Conservation (phyloP, 106 monocot genomes). For the Dendrobium catenatum region DNA sequence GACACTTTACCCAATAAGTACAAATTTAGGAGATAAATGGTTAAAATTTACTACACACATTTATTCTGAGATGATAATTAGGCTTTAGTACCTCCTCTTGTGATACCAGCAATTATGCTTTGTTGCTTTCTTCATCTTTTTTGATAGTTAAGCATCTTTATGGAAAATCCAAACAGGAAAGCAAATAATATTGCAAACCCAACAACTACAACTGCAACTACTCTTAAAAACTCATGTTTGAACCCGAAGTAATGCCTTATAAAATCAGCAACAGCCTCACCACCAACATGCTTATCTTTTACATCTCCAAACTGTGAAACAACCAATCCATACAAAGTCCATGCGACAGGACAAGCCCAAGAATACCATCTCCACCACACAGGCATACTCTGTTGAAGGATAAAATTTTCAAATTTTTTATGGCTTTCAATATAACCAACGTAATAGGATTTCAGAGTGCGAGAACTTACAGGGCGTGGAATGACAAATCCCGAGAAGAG, state of each 20-base stretch:
- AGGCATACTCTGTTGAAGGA: not conserved
- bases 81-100: not conserved
- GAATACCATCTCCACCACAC: not conserved
- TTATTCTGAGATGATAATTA: not conserved
- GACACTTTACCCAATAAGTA: not conserved
- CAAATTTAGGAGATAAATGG: not conserved
- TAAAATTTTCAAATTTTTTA: not conserved
- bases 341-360: conserved; percentile 2
- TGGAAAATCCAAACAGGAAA: conserved; percentile 21
- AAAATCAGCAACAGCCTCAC: not conserved
- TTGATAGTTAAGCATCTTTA: conserved; percentile 75
- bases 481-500: not conserved
- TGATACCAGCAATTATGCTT: not conserved
- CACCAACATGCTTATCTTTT: not conserved
- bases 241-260: not conserved
- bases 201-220: not conserved
- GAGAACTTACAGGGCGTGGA: not conserved
- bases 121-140: conserved; percentile 30
- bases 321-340: not conserved
- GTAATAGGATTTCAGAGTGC: not conserved
- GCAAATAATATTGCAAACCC: not conserved
- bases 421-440: not conserved
- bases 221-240: not conserved
- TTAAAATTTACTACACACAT: not conserved
- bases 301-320: not conserved